Evolutionary conservation across 352 stramenopile genomes (phyloP), one percentile per base, ranked within the genome.

Genomic region (Phytopythium helicoides): DNA sequence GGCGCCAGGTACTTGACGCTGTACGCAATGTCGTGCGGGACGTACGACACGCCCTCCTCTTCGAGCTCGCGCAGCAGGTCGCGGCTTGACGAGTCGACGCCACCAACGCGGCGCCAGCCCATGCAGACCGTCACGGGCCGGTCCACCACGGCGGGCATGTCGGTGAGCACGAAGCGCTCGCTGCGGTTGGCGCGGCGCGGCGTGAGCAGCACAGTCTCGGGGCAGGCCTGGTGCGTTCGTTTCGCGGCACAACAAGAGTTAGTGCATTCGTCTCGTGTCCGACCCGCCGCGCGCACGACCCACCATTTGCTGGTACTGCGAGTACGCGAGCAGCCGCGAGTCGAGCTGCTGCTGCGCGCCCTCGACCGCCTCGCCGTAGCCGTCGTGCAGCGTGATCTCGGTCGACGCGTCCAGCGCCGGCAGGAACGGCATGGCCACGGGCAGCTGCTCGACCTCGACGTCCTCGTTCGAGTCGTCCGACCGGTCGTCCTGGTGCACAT

Each of bases 1-100:
- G 82, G 85, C 5, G 82, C 82, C 25, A 95, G 59, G 52, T 95
- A 95, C 66, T 95, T 93, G 64, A 95, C 85, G 41, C 81, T 91
- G 73, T 95, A 95, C 16, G 85, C 77, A 18, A 77, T 89, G 61
- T 95, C 83, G 70, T 95, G 85, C 18, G 85, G 81, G 61, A 79
- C 72, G 51, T 95, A 95, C 49, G 79, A 80, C 15, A 90, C 85
- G n/a, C 85, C 85, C 33, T 92, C 80, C 66, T 93, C 85, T 38
- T 95, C 85, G 31, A 95, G 65, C 38, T 89, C 57, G 25, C 81
- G 82, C 47, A 95, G 54, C 21, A 89, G 41, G 31, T 95, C 77
- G 15, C 81, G 85, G 46, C 81, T 92, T 46, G 62, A 85, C 10
- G 67, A 79, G 48, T 92, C 81, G 16, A 92, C 76, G 44, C 82